phyloP scores from a whole-genome alignment of 2,329 filamentous ascomycete genomes.

The Tolypocladium paradoxum region DNA sequence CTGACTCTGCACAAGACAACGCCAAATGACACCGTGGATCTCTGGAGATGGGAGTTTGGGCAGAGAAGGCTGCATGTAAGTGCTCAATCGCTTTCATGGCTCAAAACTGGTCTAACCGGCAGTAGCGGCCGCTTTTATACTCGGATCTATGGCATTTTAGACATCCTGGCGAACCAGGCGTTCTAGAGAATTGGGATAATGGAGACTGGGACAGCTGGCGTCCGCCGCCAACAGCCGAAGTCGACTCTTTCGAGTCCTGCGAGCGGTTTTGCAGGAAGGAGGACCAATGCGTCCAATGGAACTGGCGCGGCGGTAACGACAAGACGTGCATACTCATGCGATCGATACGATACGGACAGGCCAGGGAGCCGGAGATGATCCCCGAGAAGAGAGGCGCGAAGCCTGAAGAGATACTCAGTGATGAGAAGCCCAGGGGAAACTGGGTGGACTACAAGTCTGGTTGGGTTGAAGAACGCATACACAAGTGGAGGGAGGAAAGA shows the following conservation, averaged over 20 bases:
- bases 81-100: neutral
- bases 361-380: neutral
- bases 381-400: neutral
- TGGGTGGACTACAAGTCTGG: neutral
- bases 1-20: neutral
- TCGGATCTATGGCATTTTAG: neutral
- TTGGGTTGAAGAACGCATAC: neutral
- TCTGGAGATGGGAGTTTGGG: neutral
- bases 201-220: neutral
- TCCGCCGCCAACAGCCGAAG: neutral
- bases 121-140: neutral
- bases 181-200: neutral
- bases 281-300: neutral
- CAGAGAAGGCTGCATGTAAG: neutral
- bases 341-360: neutral
- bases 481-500: neutral
- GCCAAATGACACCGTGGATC: neutral
- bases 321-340: neutral
- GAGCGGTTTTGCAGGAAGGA: neutral
- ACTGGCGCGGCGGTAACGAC: neutral
- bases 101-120: neutral
- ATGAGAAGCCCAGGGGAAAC: neutral
- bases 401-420: neutral
- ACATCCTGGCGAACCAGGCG: neutral
- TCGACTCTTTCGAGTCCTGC: neutral